Conservation (phyloP, 2,329 filamentous ascomycete species). For the Fusarium brachygibbosum region DNA sequence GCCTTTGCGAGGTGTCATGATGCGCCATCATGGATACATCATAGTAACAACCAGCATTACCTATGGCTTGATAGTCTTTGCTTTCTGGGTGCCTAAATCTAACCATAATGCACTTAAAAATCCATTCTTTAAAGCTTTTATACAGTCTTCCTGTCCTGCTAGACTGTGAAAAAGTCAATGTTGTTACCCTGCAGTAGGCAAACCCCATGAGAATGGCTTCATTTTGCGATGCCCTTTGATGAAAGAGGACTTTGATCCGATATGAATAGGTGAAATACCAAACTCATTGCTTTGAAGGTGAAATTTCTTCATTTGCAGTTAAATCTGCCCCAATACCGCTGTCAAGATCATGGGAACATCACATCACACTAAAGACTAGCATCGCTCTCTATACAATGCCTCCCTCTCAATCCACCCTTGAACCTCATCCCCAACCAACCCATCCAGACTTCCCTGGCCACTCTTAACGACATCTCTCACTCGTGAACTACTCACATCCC, state of each 20-base stretch:
- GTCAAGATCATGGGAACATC: background rate
- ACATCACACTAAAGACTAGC: background rate
- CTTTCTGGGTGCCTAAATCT: background rate
- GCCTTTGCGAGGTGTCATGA: background rate
- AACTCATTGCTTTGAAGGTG: too few relatives aligned
- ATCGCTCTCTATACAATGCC: slow-evolving; percentile 64
- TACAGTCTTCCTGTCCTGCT: background rate
- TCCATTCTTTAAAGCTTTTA: too few relatives aligned
- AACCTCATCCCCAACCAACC: slow-evolving; percentile 70
- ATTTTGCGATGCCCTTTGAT: background rate
- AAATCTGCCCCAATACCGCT: background rate
- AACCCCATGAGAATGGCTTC: background rate
- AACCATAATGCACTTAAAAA: too few relatives aligned
- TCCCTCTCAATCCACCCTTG: slow-evolving; percentile 69
- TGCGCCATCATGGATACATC: too few relatives aligned
- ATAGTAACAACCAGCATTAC: too few relatives aligned
- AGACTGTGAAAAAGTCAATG: background rate
- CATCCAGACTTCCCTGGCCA: slow-evolving; percentile 63
- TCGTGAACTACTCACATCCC: slow-evolving; percentile 70
- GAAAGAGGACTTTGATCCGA: too few relatives aligned
- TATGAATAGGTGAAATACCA: too few relatives aligned
- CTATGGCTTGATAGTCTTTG: too few relatives aligned
- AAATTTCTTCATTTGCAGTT: too few relatives aligned
- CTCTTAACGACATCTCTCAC: slow-evolving; percentile 69
- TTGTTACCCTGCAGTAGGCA: background rate